Base-by-base conservation (phyloP, 305 asterid genomes). In the Nicotiana rustica region DNA sequence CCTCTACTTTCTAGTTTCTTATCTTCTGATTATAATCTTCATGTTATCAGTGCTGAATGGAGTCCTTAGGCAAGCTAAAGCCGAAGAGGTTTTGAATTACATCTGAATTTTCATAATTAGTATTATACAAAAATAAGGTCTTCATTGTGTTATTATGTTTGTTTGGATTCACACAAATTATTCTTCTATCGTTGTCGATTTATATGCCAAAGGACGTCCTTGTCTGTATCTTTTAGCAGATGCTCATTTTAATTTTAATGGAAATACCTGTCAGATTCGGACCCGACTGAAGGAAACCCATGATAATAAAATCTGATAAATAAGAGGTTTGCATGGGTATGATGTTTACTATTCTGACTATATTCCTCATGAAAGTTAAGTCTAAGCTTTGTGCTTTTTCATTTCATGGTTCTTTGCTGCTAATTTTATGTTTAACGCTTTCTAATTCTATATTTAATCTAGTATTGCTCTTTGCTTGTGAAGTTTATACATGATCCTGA, bases 1-100 rank as follows among this genome's bases (percentile, higher is more conserved):
- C 62, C 62, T 73, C 62, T 47, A 49, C 38, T 73, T 47, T 75
- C 65, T 52, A 52, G 65, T 75, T 75, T 75, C 55, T 49, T 41
- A 29, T 75, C 80, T 75, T 49, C 47, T 52, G 65, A 75, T 15
- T 49, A 8, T 75, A 75, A 7, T 52, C 65, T 15, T 75, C 65
- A 52, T 52, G 80, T 21, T 75, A 38, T 61, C 65, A 75, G 47
- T 75, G 44, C 65, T 29, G 65, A 75, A 15, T 5, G 47, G 47
- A 29, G 47, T 75, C 80, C 65, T 25, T 52, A 29, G 0, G 17
- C 44, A 52, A 75, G 65, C 47, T 75, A 15, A 75, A 19, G 61
- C 25, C 29, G 29, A 75, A 14, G 80, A 75, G 80, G 80, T 75
- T 75, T 29, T 75, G 65, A 25, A 25, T 71, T 13, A 25, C 44